Base-by-base conservation (phyloP, 2,329 filamentous ascomycete species). In the Dactylellina haptotyla region DNA sequence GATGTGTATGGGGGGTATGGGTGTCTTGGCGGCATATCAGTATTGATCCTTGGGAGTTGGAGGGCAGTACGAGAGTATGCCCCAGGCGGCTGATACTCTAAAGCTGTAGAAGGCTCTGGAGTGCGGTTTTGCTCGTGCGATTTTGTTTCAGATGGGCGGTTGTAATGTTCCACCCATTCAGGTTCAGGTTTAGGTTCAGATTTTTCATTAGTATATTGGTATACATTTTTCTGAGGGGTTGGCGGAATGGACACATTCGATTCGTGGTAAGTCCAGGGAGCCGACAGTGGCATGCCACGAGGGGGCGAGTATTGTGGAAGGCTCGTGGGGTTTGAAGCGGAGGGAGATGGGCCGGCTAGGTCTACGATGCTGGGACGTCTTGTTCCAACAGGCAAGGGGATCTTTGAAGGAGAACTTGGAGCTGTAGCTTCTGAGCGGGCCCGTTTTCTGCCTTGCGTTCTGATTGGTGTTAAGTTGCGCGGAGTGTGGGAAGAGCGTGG, bases 21-120 rank as follows among this genome's bases (percentile, higher is more conserved):
- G 6, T 9, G 14, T 6, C 32, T 25, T 50, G 16, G 12, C 16
- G 58, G 32, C 23, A 62, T 4, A 46, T 53, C 20, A n/a, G 58
- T 62, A n/a, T 41, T 43, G 32, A 62, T 28, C 43, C 18, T 51
- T 30, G 58, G 58, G 16, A 62, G 45, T n/a, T n/a, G n/a, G n/a
- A n/a, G n/a, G n/a, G n/a, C n/a, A n/a, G n/a, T n/a, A n/a, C n/a
- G n/a, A n/a, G n/a, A n/a, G n/a, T n/a, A n/a, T n/a, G n/a, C n/a
- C n/a, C n/a, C n/a, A 4, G 4, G 18, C 12, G 8, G 41, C 41
- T 12, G n/a, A n/a, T 26, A 26, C n/a, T 28, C 45, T 5, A 23
- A 9, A 3, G 8, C 28, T 3, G 1, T 28, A 16, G 30, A 50
- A 8, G 43, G 28, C 16, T 10, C 16, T n/a, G 57, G 43, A 10